Evolutionary conservation across 192 early-diverging fungal species (phyloP).

Genomic region (Gigaspora rosea): DNA sequence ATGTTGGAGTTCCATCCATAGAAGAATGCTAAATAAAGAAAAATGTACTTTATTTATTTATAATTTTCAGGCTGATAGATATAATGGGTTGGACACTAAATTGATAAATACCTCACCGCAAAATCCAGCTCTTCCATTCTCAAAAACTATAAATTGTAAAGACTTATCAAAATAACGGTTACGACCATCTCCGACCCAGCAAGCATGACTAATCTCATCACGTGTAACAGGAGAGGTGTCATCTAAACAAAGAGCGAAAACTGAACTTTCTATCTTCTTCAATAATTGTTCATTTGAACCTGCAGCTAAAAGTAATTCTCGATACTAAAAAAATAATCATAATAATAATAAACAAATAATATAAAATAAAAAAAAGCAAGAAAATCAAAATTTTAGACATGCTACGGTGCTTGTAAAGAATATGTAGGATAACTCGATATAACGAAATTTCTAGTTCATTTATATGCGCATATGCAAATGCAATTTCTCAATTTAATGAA

Average conservation of each 20-base stretch:
- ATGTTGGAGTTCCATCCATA: slow-evolving; percentile 95
- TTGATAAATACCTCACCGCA: slow-evolving; percentile 68
- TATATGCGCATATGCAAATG: no score
- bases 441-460: no score
- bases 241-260: slow-evolving; percentile 91
- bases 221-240: slow-evolving; percentile 83
- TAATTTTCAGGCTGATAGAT: neutral
- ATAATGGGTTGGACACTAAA: neutral
- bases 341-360: neutral
- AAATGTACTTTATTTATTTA: neutral
- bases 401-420: no score
- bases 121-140: slow-evolving; percentile 97
- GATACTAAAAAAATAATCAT: slow-evolving; percentile 48
- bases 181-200: slow-evolving; percentile 95
- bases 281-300: slow-evolving; percentile 75
- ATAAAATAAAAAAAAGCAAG: no score
- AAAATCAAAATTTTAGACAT: no score
- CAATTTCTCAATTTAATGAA: no score
- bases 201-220: slow-evolving; percentile 83
- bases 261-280: slow-evolving; percentile 81
- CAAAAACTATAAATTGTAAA: slow-evolving; percentile 94
- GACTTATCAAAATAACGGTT: slow-evolving; percentile 94
- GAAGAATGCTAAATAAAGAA: slow-evolving; percentile 63
- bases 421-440: no score
- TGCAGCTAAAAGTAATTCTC: slow-evolving; percentile 63